Percentiles rank a stretch among this genome's conserved stretches.
Conservation (phyloP, 2,329 filamentous ascomycete genomes). For the Coleophoma cylindrospora region DNA sequence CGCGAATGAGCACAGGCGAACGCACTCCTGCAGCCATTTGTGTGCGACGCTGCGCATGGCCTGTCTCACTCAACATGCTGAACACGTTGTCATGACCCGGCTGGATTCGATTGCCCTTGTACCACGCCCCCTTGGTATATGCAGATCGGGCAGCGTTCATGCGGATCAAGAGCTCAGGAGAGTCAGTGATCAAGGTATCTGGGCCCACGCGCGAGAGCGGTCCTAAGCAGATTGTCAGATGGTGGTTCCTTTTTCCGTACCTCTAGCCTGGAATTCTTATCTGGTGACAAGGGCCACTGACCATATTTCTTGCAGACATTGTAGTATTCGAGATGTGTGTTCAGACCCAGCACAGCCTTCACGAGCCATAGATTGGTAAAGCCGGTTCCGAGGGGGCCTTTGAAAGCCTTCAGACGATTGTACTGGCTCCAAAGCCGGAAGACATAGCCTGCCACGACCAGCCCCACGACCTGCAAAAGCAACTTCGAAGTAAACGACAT, state of each 20-base stretch:
- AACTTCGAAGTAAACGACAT: background rate
- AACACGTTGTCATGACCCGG: constrained; percentile 3
- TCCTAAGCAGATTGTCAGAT: constrained; percentile 2
- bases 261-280: background rate
- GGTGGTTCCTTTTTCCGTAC: background rate
- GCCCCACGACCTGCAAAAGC: background rate
- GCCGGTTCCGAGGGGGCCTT: constrained; percentile 1
- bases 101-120: constrained; percentile 1
- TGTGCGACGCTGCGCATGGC: background rate
- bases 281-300: background rate
- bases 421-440: background rate
- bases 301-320: constrained; percentile 2
- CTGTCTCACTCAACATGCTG: constrained; percentile 2
- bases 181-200: constrained; percentile 17
- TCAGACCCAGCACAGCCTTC: background rate
- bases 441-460: background rate
- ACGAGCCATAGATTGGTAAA: constrained; percentile 2
- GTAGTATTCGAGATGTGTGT: constrained; percentile 1
- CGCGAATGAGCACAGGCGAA: background rate
- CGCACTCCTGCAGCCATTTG: constrained; percentile 3
- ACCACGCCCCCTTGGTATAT: constrained; percentile 17
- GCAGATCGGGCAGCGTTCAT: constrained; percentile 15
- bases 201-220: constrained; percentile 19
- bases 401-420: constrained; percentile 4
- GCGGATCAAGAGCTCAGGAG: constrained; percentile 14